Percentiles rank a stretch among this genome's conserved stretches.
Evolutionary conservation across 495 filamentous ascomycete species (phyloP).

Genomic region (Aspergillus affinis): DNA sequence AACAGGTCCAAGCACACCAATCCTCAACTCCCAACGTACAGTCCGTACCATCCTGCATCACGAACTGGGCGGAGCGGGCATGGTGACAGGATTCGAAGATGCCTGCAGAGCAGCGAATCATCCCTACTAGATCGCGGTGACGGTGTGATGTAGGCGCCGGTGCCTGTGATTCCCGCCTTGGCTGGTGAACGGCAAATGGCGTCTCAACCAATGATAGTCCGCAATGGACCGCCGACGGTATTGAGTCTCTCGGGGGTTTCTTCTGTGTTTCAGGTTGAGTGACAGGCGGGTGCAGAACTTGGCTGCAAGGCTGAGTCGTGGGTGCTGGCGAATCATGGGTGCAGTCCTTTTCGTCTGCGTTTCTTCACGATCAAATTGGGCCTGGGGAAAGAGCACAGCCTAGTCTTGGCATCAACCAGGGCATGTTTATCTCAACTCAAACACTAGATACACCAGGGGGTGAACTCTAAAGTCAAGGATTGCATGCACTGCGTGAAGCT

Average conservation of each 20-base stretch:
- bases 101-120: constrained; percentile 16
- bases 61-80: constrained; percentile 7
- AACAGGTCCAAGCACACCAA: not conserved
- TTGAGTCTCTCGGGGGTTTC: not conserved
- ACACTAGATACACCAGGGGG: too few species aligned
- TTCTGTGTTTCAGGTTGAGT: constrained; percentile 4
- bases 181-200: constrained; percentile 3
- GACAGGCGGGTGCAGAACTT: constrained; percentile 1
- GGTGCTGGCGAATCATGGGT: not conserved
- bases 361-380: not conserved
- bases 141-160: constrained; percentile 22
- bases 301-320: not conserved
- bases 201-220: constrained; percentile 3
- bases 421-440: not conserved
- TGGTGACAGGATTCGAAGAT: constrained; percentile 6
- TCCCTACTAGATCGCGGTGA: constrained; percentile 4
- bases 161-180: constrained; percentile 19
- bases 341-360: not conserved
- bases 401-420: not conserved
- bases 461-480: too few species aligned
- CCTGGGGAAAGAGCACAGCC: not conserved
- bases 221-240: not conserved
- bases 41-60: not conserved
- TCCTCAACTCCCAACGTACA: not conserved
- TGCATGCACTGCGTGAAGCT: too few species aligned